phyloP scores from a whole-genome alignment of 345 rosid species.

The Cardiospermum halicacabum region DNA sequence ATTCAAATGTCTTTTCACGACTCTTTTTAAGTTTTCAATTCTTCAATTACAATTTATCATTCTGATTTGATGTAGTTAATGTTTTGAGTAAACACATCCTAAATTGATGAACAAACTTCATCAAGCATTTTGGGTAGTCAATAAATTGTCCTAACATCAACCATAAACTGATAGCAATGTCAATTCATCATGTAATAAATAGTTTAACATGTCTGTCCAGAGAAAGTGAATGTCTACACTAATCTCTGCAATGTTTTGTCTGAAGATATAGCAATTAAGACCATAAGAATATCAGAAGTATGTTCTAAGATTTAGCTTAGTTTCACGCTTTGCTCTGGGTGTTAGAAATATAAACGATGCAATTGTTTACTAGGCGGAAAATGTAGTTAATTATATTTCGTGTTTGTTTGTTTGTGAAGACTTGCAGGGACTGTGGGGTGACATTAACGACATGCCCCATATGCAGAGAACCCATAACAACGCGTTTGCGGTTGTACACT shows the following conservation, averaged over 20 bases:
- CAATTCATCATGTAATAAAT: background rate
- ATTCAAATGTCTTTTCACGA: too few relatives aligned
- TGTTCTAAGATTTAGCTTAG: background rate
- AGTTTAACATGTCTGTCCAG: background rate
- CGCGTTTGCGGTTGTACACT: constrained; percentile 60
- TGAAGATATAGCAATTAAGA: background rate
- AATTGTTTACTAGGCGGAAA: background rate
- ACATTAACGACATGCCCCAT: constrained; percentile 59
- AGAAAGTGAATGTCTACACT: too few relatives aligned
- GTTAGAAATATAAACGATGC: background rate
- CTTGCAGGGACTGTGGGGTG: constrained; percentile 80
- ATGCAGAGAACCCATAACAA: constrained; percentile 68
- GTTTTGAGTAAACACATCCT: background rate
- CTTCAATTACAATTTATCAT: too few relatives aligned
- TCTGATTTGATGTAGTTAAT: background rate
- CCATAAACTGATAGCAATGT: background rate
- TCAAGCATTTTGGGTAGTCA: background rate
- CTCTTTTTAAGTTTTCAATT: too few relatives aligned
- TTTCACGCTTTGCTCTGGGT: background rate
- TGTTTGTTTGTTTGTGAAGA: constrained; percentile 33
- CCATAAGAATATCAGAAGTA: background rate
- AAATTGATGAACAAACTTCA: background rate
- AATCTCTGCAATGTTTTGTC: too few relatives aligned
- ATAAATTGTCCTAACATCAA: background rate
- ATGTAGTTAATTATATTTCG: background rate